Evolutionary conservation across 1,284 basidiomycete species (phyloP).

Genomic region (Papiliotrema nemorosa): DNA sequence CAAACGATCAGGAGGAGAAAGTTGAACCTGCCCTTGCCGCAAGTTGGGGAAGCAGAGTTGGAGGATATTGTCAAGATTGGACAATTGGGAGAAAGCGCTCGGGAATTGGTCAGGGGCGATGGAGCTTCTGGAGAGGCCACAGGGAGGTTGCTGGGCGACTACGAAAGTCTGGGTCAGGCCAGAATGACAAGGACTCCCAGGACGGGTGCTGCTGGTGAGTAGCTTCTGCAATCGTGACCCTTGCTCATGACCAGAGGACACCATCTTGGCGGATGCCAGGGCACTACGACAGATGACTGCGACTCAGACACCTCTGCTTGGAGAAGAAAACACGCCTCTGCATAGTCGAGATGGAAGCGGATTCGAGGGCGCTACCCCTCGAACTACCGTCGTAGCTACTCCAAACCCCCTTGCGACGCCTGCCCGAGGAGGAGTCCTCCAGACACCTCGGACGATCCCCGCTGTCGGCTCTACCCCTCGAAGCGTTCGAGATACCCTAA

Average conservation of each 20-base stretch:
- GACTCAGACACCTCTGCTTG: conserved; percentile 89
- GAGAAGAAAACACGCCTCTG: conserved; percentile 92
- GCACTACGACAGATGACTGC: conserved; percentile 90
- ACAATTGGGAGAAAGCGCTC: conserved; percentile 81
- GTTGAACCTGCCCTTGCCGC: conserved; percentile 80
- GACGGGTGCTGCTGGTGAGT: conserved; percentile 84
- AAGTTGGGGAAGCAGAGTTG: conserved; percentile 92
- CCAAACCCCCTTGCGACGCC: conserved; percentile 95
- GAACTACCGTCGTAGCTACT: conserved; percentile 81
- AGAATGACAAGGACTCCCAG: conserved; percentile 87
- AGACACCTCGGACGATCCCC: conserved; percentile 60
- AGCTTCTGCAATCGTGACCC: conserved; percentile 5
- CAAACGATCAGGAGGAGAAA: conserved; percentile 85
- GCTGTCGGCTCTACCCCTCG: conserved; percentile 65
- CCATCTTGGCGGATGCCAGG: conserved; percentile 87
- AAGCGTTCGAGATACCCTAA: conserved; percentile 81
- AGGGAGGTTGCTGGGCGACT: conserved; percentile 81
- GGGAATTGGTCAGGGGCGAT: conserved; percentile 65
- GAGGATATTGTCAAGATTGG: conserved; percentile 99
- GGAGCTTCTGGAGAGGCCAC: conserved; percentile 72
- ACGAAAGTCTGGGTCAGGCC: conserved; percentile 81
- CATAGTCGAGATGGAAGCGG: conserved; percentile 78
- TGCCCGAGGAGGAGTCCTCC: conserved; percentile 53
- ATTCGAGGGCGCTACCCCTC: conserved; percentile 85
- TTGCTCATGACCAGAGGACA: conserved; percentile 63